Evolutionary conservation across 1,139 yeast species (phyloP).

Genomic region (Suhomyces bribrorum): DNA sequence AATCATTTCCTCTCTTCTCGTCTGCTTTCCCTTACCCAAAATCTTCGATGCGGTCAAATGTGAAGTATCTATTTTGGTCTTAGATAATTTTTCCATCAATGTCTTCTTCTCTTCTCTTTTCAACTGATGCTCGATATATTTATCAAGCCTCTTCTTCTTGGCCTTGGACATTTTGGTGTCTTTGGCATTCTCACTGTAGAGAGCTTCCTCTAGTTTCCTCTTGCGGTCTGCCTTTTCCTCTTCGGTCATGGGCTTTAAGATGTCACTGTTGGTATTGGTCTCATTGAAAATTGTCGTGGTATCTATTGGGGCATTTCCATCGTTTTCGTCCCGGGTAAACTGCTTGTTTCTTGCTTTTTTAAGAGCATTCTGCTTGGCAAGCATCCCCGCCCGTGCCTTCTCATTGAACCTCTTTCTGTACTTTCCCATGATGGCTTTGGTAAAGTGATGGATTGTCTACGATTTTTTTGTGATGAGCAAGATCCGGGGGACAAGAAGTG

Average conservation of each 20-base stretch:
- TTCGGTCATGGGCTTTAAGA: slow-evolving; percentile 50
- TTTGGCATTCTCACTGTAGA: slow-evolving; percentile 55
- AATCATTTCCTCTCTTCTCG: slow-evolving; percentile 66
- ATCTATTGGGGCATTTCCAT: slow-evolving; percentile 11
- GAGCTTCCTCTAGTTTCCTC: slow-evolving; percentile 59
- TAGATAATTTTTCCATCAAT: slow-evolving; percentile 69
- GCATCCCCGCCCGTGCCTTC: slow-evolving; percentile 83
- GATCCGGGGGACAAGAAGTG: not conserved
- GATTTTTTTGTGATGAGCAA: slow-evolving; percentile 10
- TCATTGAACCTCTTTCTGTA: slow-evolving; percentile 81
- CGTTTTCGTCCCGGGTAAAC: slow-evolving; percentile 47
- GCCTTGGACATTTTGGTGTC: slow-evolving; percentile 69
- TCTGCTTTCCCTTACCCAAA: slow-evolving; percentile 75
- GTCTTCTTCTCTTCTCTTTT: slow-evolving; percentile 86
- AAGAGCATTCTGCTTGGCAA: slow-evolving; percentile 74
- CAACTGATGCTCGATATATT: slow-evolving; percentile 83
- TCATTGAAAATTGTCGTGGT: slow-evolving; percentile 10
- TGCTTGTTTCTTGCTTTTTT: slow-evolving; percentile 70
- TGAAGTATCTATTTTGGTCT: slow-evolving; percentile 72
- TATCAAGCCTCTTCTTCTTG: slow-evolving; percentile 76
- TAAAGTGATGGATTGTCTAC: not conserved
- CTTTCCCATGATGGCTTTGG: slow-evolving; percentile 61
- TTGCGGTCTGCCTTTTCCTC: slow-evolving; percentile 67
- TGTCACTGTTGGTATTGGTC: slow-evolving; percentile 61
- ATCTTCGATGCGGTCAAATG: slow-evolving; percentile 69